Conservation (phyloP, 768 basidiomycete species). For the Termitomyces titanicus region DNA sequence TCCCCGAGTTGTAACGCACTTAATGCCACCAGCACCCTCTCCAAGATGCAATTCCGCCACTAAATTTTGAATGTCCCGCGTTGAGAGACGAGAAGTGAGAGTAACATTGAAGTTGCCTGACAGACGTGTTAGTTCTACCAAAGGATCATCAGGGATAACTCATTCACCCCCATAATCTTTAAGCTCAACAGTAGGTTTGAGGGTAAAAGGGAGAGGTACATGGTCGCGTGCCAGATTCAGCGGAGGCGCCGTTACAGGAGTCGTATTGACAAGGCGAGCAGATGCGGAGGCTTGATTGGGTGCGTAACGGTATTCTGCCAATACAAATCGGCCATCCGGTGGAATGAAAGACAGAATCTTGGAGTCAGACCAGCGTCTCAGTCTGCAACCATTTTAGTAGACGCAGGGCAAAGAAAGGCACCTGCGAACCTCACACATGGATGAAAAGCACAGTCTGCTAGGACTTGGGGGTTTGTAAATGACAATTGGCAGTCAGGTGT, state of each 20-base stretch:
- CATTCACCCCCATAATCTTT: conserved; percentile 39
- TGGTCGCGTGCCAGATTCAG: conserved; percentile 32
- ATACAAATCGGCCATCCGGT: conserved; percentile 84
- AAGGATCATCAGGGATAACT: neutral
- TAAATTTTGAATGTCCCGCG: conserved; percentile 67
- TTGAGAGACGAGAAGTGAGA: conserved; percentile 51
- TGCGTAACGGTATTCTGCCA: conserved; percentile 79
- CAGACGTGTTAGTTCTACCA: neutral
- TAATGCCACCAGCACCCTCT: conserved; percentile 65
- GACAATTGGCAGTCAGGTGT: conserved; percentile 84
- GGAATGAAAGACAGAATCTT: conserved; percentile 86
- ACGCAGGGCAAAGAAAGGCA: neutral
- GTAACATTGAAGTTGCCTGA: conserved; percentile 3
- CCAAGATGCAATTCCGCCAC: conserved; percentile 75
- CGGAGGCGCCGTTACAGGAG: conserved; percentile 16
- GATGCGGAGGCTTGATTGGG: conserved; percentile 33
- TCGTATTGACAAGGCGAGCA: conserved; percentile 21
- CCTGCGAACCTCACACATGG: conserved; percentile 75
- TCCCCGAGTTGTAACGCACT: conserved; percentile 63
- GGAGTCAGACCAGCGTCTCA: conserved; percentile 77
- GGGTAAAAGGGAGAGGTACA: conserved; percentile 46
- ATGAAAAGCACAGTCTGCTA: conserved; percentile 85
- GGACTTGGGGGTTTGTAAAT: conserved; percentile 69
- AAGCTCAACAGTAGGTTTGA: conserved; percentile 47
- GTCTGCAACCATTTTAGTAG: conserved; percentile 35